phyloP scores from a whole-genome alignment of 805 yeast genomes.

The Pichia heedii region DNA sequence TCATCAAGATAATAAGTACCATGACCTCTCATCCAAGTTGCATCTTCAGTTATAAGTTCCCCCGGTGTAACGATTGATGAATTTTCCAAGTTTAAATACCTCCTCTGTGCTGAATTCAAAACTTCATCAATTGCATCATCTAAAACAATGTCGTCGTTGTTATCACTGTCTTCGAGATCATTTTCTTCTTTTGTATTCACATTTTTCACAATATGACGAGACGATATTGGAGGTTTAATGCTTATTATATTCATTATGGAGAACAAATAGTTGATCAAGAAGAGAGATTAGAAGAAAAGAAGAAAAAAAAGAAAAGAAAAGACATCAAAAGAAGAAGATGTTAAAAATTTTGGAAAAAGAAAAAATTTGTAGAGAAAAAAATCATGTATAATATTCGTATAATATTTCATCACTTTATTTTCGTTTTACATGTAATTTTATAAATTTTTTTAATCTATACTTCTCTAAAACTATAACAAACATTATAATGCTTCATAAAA shows the following conservation, averaged over 20 bases:
- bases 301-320: too few species aligned
- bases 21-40: conserved; percentile 98
- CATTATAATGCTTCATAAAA: conserved; percentile 36
- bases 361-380: too few species aligned
- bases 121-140: conserved; percentile 13
- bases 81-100: conserved; percentile 5
- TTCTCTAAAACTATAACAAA: too few species aligned
- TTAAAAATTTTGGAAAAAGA: too few species aligned
- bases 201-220: background rate
- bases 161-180: background rate
- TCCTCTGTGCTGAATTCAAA: conserved; percentile 5
- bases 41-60: conserved; percentile 90
- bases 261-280: background rate
- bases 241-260: background rate
- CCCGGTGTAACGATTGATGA: conserved; percentile 79
- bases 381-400: too few species aligned
- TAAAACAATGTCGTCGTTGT: conserved; percentile 17
- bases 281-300: background rate
- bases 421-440: background rate
- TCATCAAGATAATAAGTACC: conserved; percentile 81
- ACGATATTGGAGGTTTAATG: background rate
- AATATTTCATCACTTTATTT: too few species aligned
- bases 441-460: conserved; percentile 8
- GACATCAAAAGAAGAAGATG: too few species aligned
- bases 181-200: too few species aligned